Evolutionary conservation across 805 yeast genomes (phyloP), one percentile per base, ranked within the genome.

Genomic region (Kuraishia hungarica): DNA sequence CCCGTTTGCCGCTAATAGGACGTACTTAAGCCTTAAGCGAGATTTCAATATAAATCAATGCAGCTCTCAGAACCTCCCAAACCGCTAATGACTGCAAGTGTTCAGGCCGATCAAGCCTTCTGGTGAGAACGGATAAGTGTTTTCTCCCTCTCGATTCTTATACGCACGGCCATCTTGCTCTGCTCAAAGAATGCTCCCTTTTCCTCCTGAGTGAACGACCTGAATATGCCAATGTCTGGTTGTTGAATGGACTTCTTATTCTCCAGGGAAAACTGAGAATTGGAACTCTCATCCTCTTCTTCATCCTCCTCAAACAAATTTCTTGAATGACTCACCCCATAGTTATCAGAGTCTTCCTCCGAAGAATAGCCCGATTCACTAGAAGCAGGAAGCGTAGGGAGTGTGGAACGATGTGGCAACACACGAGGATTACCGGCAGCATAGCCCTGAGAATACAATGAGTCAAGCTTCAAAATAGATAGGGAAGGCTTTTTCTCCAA

Each of bases 111-210:
- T 26, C 29, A 26, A 13, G 11, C 43, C 43, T 17, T 35, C n/a
- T 35, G 43, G 4, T 35, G 43, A 13, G 43, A 35, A 4, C 8
- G 24, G n/a, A 53, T 53, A 15, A 49, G 50, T 13, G 55, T 49
- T 52, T 60, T 59, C 50, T 71, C 74, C 48, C 71, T 62, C 50
- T 71, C 73, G n/a, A 71, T 62, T 39, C 74, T 57, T 15, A 66
- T 59, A 57, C 66, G 58, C 11, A 71, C 74, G 0, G 72, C 72
- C 58, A 60, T 56, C 55, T 61, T 64, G 51, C 72, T 65, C 52
- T 69, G 68, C 39, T 70, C 72, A 49, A 62, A 64, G 50, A 64
- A 57, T 4, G 58, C 39, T 13, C 48, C 59, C 51, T 61, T 67
- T 28, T 69, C 70, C 11, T 65, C 68, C 5, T 56, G 57, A 2